These are phyloP conservation scores for Poteriospumella lacustris DNA, from an alignment of 108 stramenopile genomes.

Conservation along the genomic window DNA sequence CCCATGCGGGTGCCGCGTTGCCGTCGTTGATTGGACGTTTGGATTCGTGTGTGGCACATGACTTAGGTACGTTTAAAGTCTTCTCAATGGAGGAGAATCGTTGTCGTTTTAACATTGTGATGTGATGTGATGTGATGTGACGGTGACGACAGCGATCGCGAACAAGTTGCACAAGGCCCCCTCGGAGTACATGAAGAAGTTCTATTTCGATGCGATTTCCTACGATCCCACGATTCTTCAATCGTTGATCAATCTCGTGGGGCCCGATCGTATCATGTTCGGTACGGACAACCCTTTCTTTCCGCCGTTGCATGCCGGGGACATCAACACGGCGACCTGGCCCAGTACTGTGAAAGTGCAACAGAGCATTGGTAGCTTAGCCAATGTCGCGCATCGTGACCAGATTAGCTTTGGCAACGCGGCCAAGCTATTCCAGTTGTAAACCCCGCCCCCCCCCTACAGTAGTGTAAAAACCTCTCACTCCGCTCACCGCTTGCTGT, in stretches of 20 bases:
- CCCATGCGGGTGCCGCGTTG: slow-evolving; percentile 42
- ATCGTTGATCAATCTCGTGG: slow-evolving; percentile 2
- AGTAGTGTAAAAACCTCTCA: too few species aligned
- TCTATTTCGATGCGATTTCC: slow-evolving; percentile 30
- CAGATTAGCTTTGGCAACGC: too few species aligned
- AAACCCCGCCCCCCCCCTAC: too few species aligned
- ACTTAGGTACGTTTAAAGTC: background rate
- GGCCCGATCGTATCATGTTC: slow-evolving; percentile 32
- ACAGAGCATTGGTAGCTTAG: too few species aligned
- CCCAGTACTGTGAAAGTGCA: background rate
- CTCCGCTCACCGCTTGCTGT: too few species aligned
- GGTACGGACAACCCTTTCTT: slow-evolving; percentile 46
- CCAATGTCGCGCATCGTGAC: too few species aligned
- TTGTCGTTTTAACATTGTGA: too few species aligned
- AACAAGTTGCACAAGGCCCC: slow-evolving; percentile 16
- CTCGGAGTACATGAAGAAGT: slow-evolving; percentile 21
- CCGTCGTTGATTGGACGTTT: slow-evolving; percentile 39
- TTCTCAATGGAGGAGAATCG: too few species aligned
- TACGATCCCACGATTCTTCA: slow-evolving; percentile 12
- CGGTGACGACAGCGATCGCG: background rate
- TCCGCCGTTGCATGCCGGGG: slow-evolving; percentile 22
- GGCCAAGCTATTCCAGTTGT: too few species aligned
- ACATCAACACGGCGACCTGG: background rate
- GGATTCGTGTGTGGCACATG: slow-evolving; percentile 40
- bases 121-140: too few species aligned